phyloP scores from a whole-genome alignment of 805 yeast genomes.

The Candida endomychidarum region DNA sequence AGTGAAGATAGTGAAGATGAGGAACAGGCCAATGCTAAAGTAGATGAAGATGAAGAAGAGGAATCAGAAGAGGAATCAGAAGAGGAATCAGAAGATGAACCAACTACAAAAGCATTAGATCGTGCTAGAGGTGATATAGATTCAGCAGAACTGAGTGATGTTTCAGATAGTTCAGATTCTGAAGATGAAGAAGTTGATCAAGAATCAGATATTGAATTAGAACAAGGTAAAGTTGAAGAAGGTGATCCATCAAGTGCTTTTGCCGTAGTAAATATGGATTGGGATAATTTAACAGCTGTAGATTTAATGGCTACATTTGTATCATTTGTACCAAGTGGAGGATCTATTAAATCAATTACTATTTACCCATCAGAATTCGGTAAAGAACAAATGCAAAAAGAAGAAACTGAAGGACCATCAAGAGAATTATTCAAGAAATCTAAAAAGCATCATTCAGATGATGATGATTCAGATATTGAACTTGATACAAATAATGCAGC shows the following conservation, averaged over 20 bases:
- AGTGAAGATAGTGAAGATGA: constrained; percentile 30
- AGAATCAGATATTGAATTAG: constrained; percentile 57
- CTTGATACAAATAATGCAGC: constrained; percentile 48
- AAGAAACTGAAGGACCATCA: constrained; percentile 92
- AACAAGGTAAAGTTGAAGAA: constrained; percentile 64
- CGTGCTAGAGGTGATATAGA: constrained; percentile 63
- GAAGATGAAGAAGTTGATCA: constrained; percentile 43
- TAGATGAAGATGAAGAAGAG: constrained; percentile 16
- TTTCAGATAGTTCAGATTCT: constrained; percentile 34
- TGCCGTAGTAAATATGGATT: constrained; percentile 94
- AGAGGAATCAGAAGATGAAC: constrained; percentile 1
- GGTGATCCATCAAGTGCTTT: constrained; percentile 82
- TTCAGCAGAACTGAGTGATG: constrained; percentile 25
- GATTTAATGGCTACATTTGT: constrained; percentile 86
- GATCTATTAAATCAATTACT: constrained; percentile 77
- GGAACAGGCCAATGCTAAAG: constrained; percentile 10
- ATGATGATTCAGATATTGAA: constrained; percentile 35
- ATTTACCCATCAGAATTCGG: constrained; percentile 92
- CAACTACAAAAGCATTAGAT: constrained; percentile 31
- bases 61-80: constrained; percentile 13
- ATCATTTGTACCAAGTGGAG: constrained; percentile 91
- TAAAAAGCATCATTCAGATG: constrained; percentile 34
- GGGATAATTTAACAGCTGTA: constrained; percentile 89
- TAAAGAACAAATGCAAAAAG: constrained; percentile 84
- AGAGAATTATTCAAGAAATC: constrained; percentile 67